Evolutionary conservation across 257 asterid genomes (phyloP), one percentile per base, ranked within the genome.

Genomic region (Nicotiana knightiana): DNA sequence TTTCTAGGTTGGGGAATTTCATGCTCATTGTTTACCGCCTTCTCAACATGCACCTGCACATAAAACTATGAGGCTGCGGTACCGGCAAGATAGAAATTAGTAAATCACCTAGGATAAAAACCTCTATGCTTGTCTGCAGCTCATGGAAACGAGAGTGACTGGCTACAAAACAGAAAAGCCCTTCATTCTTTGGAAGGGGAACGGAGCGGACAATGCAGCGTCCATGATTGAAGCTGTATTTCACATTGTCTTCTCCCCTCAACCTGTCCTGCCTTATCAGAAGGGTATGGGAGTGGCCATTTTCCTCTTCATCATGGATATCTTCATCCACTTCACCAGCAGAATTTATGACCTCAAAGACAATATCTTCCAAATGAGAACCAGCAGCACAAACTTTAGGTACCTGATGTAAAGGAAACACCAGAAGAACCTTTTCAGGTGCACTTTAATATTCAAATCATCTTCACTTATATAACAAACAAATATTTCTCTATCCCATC

Each of bases 141-240:
- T 93, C 93, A 9, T 88, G 89, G 86, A 89, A 87, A 76, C 87
- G 84, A 65, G 94, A 90, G 86, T 93, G 96, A 77, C 75, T 35
- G 39, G 91, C 96, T 77, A 85, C 80, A 71, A 93, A 65, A 67
- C 66, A 80, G 89, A 88, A 85, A 76, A 13, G 68, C 57, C 96
- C 96, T 82, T 88, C 88, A 3, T 30, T 71, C 5, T 32, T 54
- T 37, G 96, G 93, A 48, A 93, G 92, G 78, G 86, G 86, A 82
- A 93, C 84, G n/a, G 87, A 81, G 57, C 88, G 92, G 81, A 93
- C 85, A 10, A 80, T 82, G 83, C 96, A 90, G 55, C 88, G 86
- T 62, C 97, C 97, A 48, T 51, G 48, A n/a, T 43, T 79, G 92
- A 91, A 90, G 81, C 88, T 85, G 86, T 88, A 88, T 18, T 82